Percentiles rank a stretch among this genome's conserved stretches.
phyloP scores from a whole-genome alignment of 1,139 yeast species.

The Meyerozyma guilliermondii region DNA sequence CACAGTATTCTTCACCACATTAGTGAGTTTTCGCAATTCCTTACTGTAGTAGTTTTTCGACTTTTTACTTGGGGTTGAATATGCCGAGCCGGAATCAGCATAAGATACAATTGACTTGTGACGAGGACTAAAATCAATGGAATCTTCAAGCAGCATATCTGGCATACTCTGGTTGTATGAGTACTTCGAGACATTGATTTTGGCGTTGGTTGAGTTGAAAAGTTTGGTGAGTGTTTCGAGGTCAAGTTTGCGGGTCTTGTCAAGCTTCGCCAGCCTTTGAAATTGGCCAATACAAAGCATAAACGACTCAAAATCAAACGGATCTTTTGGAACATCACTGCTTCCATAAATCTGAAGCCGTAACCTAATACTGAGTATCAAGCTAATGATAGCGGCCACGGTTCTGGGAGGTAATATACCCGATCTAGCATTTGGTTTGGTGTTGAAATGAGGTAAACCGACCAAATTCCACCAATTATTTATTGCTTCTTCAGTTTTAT shows the following conservation, averaged over 20 bases:
- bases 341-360: constrained; percentile 65
- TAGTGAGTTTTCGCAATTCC: constrained; percentile 58
- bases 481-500: constrained; percentile 68
- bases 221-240: constrained; percentile 57
- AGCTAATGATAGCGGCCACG: constrained; percentile 43
- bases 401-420: constrained; percentile 62
- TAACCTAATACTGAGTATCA: constrained; percentile 60
- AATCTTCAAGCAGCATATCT: constrained; percentile 1
- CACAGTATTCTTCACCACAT: constrained; percentile 67
- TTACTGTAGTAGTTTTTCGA: constrained; percentile 32
- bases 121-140: constrained; percentile 2
- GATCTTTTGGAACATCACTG: constrained; percentile 81
- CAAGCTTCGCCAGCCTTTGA: constrained; percentile 63
- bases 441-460: constrained; percentile 59
- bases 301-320: constrained; percentile 68
- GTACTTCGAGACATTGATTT: constrained; percentile 9
- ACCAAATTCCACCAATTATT: constrained; percentile 77
- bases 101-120: neutral
- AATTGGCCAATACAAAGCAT: constrained; percentile 60
- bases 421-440: constrained; percentile 39
- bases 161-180: neutral
- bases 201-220: constrained; percentile 54
- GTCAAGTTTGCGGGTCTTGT: constrained; percentile 57
- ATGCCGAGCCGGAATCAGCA: constrained; percentile 4
- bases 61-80: constrained; percentile 22